Percentiles rank a stretch among this genome's conserved stretches.
Conservation (phyloP, 352 stramenopile species). For the Phytopythium oedochilum region DNA sequence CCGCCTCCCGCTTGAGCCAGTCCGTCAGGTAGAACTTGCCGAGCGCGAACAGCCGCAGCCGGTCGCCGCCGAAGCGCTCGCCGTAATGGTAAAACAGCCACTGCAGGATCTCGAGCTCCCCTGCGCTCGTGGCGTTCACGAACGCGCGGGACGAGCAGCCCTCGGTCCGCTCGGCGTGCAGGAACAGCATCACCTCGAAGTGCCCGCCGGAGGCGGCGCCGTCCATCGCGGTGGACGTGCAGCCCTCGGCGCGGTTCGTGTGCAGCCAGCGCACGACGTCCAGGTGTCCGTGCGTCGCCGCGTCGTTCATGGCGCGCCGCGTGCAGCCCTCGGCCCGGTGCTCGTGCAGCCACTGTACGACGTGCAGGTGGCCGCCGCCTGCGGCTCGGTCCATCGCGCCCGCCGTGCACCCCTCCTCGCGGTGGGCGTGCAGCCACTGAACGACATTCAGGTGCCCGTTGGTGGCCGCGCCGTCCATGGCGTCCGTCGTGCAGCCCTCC, state of each 20-base stretch:
- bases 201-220: slow-evolving; percentile 17
- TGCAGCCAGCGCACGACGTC: slow-evolving; percentile 27
- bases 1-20: slow-evolving; percentile 20
- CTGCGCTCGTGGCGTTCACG: slow-evolving; percentile 25
- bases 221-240: slow-evolving; percentile 26
- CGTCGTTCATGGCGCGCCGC: slow-evolving; percentile 24
- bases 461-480: slow-evolving; percentile 7
- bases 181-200: slow-evolving; percentile 33
- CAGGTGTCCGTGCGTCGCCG: slow-evolving; percentile 21
- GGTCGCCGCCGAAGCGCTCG: slow-evolving; percentile 21
- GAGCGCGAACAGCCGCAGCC: slow-evolving; percentile 25
- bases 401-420: neutral
- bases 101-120: slow-evolving; percentile 31
- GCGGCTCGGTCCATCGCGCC: slow-evolving; percentile 31
- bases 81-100: slow-evolving; percentile 28
- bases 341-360: slow-evolving; percentile 28
- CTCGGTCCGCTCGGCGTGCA: slow-evolving; percentile 13
- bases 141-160: slow-evolving; percentile 20
- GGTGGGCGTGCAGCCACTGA: slow-evolving; percentile 1
- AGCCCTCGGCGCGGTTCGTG: slow-evolving; percentile 20
- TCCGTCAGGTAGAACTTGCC: slow-evolving; percentile 32
- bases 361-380: slow-evolving; percentile 19
- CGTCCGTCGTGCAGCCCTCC: slow-evolving; percentile 4
- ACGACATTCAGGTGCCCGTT: slow-evolving; percentile 3
- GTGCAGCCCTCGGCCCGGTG: slow-evolving; percentile 22